Evolutionary conservation across 176 grass and related monocot species (phyloP).

Genomic region (Canna indica): DNA sequence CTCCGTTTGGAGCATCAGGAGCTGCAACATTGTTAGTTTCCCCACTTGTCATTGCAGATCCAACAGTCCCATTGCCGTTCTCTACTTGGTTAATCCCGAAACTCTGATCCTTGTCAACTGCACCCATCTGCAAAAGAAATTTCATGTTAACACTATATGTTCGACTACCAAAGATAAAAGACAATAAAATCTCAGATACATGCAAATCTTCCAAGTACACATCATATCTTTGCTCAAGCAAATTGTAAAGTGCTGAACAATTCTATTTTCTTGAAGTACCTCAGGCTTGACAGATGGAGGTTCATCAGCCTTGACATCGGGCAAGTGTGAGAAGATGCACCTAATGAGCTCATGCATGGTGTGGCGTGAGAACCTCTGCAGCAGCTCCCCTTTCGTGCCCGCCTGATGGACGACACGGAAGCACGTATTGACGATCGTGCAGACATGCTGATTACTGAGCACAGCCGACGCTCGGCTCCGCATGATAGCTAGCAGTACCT

Average conservation of each 20-base stretch:
- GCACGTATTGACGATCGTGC: conserved; percentile 82
- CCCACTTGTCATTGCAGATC: conserved; percentile 24
- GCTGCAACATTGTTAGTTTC: conserved; percentile 26
- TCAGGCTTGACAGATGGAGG: conserved; percentile 38
- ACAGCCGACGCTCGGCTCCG: conserved; percentile 36
- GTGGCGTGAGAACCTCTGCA: conserved; percentile 74
- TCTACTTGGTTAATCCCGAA: conserved; percentile 68
- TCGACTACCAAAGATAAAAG: not conserved
- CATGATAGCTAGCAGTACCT: conserved; percentile 71
- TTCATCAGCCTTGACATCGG: conserved; percentile 23
- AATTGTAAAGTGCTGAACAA: not conserved
- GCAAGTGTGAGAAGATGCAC: conserved; percentile 50
- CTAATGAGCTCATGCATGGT: conserved; percentile 70
- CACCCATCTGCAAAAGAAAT: conserved; percentile 41
- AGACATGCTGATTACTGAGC: conserved; percentile 82
- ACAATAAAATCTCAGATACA: not conserved
- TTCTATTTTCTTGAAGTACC: conserved; percentile 24
- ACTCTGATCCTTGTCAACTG: conserved; percentile 53
- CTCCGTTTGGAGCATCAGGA: conserved; percentile 17
- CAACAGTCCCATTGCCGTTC: conserved; percentile 54
- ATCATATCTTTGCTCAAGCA: not conserved
- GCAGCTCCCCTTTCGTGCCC: conserved; percentile 51
- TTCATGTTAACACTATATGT: not conserved
- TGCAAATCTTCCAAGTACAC: not conserved
- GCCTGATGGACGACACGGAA: conserved; percentile 91